Conservation (phyloP, 2,329 filamentous ascomycete genomes). For the Neophaeococcomyces mojaviensis region DNA sequence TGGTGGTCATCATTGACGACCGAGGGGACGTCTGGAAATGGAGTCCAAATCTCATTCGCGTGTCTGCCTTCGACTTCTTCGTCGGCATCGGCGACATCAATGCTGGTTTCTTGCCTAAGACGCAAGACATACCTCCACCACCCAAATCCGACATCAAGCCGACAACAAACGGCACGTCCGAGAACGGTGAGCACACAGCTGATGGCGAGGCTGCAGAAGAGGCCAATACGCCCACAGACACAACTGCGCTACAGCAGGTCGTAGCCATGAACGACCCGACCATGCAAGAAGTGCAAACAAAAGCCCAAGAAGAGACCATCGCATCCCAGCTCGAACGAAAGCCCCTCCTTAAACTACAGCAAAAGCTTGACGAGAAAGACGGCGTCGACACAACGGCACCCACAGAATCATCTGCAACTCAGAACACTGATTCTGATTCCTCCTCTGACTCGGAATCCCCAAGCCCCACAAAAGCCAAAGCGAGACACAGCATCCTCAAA, state of each 20-base stretch:
- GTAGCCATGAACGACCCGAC: slow-evolving; percentile 67
- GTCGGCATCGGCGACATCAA: slow-evolving; percentile 98
- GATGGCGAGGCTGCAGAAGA: slow-evolving; percentile 7
- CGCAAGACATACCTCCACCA: slow-evolving; percentile 45
- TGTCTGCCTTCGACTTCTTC: slow-evolving; percentile 94
- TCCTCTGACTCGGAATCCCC: slow-evolving; percentile 21
- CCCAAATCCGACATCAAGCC: slow-evolving; percentile 31
- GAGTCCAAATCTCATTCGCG: slow-evolving; percentile 86
- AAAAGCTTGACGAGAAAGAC: slow-evolving; percentile 65
- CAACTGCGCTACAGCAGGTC: slow-evolving; percentile 59
- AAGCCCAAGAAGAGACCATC: slow-evolving; percentile 79
- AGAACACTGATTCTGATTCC: slow-evolving; percentile 17
- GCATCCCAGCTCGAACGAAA: slow-evolving; percentile 84
- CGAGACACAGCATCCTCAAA: slow-evolving; percentile 68
- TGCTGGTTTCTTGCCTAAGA: slow-evolving; percentile 88
- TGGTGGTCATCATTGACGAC: slow-evolving; percentile 99
- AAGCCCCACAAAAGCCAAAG: slow-evolving; percentile 29
- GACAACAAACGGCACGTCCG: slow-evolving; percentile 19
- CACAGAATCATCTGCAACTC: slow-evolving; percentile 17
- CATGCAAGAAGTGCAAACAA: slow-evolving; percentile 65
- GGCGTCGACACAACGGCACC: slow-evolving; percentile 29
- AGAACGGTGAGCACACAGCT: neutral
- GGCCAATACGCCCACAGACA: slow-evolving; percentile 14
- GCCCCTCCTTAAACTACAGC: slow-evolving; percentile 84
- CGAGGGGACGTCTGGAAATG: slow-evolving; percentile 95